phyloP scores from a whole-genome alignment of 441 rosid genomes.

The Aleurites moluccanus region DNA sequence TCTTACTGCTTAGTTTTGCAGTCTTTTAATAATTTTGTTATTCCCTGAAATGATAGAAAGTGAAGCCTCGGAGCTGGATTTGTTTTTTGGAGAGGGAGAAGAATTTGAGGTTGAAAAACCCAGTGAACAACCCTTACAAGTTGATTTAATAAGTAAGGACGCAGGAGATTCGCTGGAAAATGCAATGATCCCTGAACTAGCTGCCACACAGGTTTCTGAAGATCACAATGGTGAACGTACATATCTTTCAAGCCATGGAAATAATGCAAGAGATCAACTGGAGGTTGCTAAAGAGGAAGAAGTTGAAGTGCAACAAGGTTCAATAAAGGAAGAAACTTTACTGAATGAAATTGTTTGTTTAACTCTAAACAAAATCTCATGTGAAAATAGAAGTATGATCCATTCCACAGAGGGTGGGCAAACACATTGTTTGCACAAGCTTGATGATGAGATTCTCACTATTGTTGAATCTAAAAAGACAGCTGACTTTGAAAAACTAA shows the following conservation, averaged over 20 bases:
- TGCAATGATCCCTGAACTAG: not conserved
- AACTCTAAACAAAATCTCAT: constrained; percentile 2
- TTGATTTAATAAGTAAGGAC: not conserved
- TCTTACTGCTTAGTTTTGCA: not conserved
- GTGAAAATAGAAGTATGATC: constrained; percentile 4
- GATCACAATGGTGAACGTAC: not conserved
- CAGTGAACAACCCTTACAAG: not conserved
- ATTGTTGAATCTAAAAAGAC: constrained; percentile 14
- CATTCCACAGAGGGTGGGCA: constrained; percentile 4
- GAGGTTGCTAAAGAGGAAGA: no score
- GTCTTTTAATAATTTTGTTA: not conserved
- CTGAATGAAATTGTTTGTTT: constrained; percentile 1
- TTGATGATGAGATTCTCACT: constrained; percentile 7
- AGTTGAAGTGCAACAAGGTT: no score
- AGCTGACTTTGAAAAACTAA: not conserved
- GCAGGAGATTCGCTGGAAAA: constrained; percentile 9
- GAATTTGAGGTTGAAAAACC: constrained; percentile 19
- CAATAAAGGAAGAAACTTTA: constrained; percentile 8
- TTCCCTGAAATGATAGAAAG: constrained; percentile 19
- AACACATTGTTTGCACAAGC: constrained; percentile 17
- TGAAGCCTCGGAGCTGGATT: constrained; percentile 20
- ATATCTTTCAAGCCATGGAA: no score
- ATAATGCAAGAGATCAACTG: no score
- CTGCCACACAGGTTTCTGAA: not conserved
- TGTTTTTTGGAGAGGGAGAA: constrained; percentile 18